Evolutionary conservation across 169 alveolate species (phyloP), one percentile per base, ranked within the genome.

Genomic region (Plasmodium reichenowi): DNA sequence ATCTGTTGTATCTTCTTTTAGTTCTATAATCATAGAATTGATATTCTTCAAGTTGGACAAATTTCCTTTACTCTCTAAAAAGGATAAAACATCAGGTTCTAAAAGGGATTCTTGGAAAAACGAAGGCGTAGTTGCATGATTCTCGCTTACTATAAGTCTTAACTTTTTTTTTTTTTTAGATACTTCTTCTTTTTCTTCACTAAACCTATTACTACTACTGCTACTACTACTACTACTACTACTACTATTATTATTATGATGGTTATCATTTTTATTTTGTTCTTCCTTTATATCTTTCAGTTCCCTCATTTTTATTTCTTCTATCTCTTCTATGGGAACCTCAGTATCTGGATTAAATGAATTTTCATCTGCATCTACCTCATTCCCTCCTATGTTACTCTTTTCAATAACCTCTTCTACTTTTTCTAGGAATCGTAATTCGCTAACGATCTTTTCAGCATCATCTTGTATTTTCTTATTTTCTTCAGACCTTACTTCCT

Each of bases 91-190:
- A 4, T 66, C 91, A 32, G 67, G 73, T 59, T 80, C 67, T 29
- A 80, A 48, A 29, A 80, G 43, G 1, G 91, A 80, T 60, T 80
- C 91, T 45, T 80, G 74, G 17, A 80, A 80, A 71, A 80, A 80
- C 3, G 91, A 80, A 1, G 91, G 91, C 24, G 54, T 80, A 2
- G 91, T 80, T 2, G 66, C 10, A 58, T 80, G 91, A 43, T 80
- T 70, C 32, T 80, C 83, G 32, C 91, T 80, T 20, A 80, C 91
- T 0, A 80, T 45, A 38, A 80, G 43, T 9, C 91, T 54, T 47
- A 80, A 48, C 10, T 67, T 68, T 12, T 80, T 80, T n/a, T 80
- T 80, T 32, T 80, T 54, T 2, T 54, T 43, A 2, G n/a, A 6
- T 54, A 26, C 3, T 15, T 66, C 72, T 24, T 1, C 26, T 24